Conservation (phyloP, 169 alveolate species). For the Miamiensis avidus region DNA sequence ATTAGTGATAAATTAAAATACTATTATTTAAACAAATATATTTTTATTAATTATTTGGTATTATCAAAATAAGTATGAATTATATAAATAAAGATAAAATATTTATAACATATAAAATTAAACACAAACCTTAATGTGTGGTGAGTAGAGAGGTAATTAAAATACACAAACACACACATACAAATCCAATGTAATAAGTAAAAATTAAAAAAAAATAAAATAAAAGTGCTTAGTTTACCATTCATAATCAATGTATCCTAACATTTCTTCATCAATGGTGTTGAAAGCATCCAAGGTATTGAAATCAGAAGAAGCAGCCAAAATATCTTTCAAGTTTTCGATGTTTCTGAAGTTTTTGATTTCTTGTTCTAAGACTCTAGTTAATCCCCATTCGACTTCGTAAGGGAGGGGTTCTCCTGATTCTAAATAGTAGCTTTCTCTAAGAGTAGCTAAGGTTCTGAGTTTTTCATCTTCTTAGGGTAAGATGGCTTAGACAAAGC, state of each 20-base stretch:
- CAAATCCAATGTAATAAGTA: no score
- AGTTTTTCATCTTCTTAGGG: conserved; percentile 45
- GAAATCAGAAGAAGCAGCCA: conserved; percentile 40
- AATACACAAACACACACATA: no score
- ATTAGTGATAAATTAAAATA: no score
- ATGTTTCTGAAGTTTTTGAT: conserved; percentile 35
- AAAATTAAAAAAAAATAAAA: no score
- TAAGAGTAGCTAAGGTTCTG: conserved; percentile 42
- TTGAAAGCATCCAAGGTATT: conserved; percentile 43
- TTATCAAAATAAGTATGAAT: no score
- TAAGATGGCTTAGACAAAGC: conserved; percentile 39
- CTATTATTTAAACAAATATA: no score
- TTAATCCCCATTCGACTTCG: conserved; percentile 52
- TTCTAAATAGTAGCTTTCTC: conserved; percentile 50
- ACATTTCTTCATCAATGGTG: conserved; percentile 24
- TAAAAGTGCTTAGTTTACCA: conserved; percentile 1
- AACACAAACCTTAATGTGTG: background rate
- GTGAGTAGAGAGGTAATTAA: no score
- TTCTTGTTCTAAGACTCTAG: conserved; percentile 46
- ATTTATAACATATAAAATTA: no score
- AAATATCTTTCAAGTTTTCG: conserved; percentile 25
- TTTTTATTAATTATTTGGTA: no score
- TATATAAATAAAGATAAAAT: no score
- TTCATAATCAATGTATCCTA: conserved; percentile 34
- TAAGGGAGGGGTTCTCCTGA: conserved; percentile 41